A percentile compares a stretch with the other conserved stretches of the same genome.
Conservation (phyloP, 2,329 filamentous ascomycete species). For the Pseudogymnoascus sp. region DNA sequence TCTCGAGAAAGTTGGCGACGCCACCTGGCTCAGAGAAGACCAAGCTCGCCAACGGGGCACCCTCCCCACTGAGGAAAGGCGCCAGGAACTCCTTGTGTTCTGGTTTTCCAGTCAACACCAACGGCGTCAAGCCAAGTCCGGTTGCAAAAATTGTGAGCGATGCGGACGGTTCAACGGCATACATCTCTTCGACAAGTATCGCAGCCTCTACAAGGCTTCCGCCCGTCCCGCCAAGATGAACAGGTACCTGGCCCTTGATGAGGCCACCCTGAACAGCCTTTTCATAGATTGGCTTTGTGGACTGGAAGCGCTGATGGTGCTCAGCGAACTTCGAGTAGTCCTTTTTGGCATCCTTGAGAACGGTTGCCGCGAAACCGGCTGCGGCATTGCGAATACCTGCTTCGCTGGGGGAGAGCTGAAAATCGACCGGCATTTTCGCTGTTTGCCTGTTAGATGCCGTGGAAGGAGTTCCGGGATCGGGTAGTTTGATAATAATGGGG, state of each 20-base stretch:
- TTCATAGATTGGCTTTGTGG: constrained; percentile 40
- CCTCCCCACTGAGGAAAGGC: constrained; percentile 40
- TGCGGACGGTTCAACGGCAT: constrained; percentile 42
- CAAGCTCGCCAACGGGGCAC: constrained; percentile 42
- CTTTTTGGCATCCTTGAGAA: constrained; percentile 22
- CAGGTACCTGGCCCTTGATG: constrained; percentile 41
- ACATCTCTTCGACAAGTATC: constrained; percentile 47
- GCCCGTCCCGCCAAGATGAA: constrained; percentile 38
- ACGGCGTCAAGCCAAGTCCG: constrained; percentile 44
- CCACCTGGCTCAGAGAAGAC: constrained; percentile 46
- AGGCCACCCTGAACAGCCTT: constrained; percentile 38
- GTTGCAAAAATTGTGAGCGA: constrained; percentile 45
- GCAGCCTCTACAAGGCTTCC: constrained; percentile 41
- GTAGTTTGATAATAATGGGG: not conserved
- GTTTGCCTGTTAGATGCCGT: not conserved
- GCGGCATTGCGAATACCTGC: constrained; percentile 25
- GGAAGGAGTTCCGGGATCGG: not conserved
- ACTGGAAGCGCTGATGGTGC: constrained; percentile 37
- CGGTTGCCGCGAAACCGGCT: constrained; percentile 22
- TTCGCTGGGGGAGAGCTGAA: constrained; percentile 27
- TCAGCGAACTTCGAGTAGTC: constrained; percentile 23
- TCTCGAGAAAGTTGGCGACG: constrained; percentile 44
- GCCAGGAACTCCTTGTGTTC: constrained; percentile 37
- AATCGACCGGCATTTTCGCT: constrained; percentile 22
- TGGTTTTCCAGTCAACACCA: constrained; percentile 39